Conservation (phyloP, 768 basidiomycete species). For the Lactifluus subvellereus region DNA sequence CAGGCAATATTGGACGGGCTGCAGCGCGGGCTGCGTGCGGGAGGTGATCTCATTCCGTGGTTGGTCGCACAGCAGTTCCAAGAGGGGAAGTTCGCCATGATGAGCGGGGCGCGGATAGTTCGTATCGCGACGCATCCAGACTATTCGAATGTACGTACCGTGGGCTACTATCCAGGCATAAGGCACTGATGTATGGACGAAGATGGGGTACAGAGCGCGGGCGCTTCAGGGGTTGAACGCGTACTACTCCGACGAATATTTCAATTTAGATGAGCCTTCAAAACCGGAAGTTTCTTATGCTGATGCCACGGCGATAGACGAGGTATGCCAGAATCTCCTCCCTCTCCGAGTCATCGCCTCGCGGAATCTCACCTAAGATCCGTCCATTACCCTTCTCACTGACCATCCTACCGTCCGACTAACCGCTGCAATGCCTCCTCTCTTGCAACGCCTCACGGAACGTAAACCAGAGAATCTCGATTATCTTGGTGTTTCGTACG, state of each 20-base stretch:
- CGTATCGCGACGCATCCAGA: slow-evolving; percentile 95
- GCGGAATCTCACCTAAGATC: slow-evolving; percentile 1
- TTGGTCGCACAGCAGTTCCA: slow-evolving; percentile 91
- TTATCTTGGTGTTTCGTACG: slow-evolving; percentile 95
- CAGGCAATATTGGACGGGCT: slow-evolving; percentile 82
- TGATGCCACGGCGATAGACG: slow-evolving; percentile 45
- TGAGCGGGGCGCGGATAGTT: slow-evolving; percentile 89
- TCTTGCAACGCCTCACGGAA: slow-evolving; percentile 86
- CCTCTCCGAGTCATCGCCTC: not conserved
- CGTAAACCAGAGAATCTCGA: slow-evolving; percentile 86
- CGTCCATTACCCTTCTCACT: slow-evolving; percentile 58
- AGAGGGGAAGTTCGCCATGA: slow-evolving; percentile 85
- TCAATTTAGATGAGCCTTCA: slow-evolving; percentile 71
- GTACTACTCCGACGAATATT: slow-evolving; percentile 91
- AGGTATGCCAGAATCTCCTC: slow-evolving; percentile 34
- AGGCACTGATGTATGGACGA: slow-evolving; percentile 4
- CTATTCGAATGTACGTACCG: slow-evolving; percentile 68
- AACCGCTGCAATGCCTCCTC: slow-evolving; percentile 78
- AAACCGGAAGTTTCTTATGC: slow-evolving; percentile 53
- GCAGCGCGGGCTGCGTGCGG: slow-evolving; percentile 74
- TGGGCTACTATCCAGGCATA: slow-evolving; percentile 10
- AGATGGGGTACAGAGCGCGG: slow-evolving; percentile 97
- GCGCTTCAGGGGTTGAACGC: slow-evolving; percentile 82
- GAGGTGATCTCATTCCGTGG: slow-evolving; percentile 99
- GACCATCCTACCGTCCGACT: slow-evolving; percentile 74